A percentile compares a stretch with the other conserved stretches of the same genome.
Conservation (phyloP, 805 yeast species). For the Metschnikowia reukaufii region DNA sequence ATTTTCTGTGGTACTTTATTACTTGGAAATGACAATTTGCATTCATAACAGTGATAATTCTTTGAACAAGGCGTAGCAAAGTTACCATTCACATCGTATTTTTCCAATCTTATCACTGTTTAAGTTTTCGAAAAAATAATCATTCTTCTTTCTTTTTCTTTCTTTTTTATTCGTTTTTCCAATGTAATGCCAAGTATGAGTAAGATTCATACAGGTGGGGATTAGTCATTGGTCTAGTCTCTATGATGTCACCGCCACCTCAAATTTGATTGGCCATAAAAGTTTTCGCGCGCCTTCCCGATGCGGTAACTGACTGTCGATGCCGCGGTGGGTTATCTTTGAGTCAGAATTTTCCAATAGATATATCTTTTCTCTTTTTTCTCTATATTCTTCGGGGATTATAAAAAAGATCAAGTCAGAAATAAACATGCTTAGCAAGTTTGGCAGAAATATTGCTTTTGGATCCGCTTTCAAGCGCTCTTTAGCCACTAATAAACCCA, state of each 20-base stretch:
- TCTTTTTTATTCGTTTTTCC: not conserved
- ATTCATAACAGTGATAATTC: no score
- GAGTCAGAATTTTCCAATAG: constrained; percentile 15
- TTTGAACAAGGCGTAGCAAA: no score
- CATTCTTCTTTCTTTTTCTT: not conserved
- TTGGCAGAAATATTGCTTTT: constrained; percentile 6
- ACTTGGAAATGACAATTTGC: no score
- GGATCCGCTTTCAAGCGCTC: constrained; percentile 22
- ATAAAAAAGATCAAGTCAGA: not conserved
- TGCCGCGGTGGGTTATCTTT: constrained; percentile 28
- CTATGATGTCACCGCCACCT: constrained; percentile 5
- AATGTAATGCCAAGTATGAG: not conserved
- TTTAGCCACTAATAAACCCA: constrained; percentile 37
- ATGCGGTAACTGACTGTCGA: constrained; percentile 21
- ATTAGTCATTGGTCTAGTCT: constrained; percentile 6
- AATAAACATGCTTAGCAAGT: constrained; percentile 11
- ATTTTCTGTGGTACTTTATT: no score
- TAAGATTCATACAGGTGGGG: not conserved
- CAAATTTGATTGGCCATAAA: constrained; percentile 12
- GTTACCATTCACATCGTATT: no score
- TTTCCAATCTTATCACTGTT: no score
- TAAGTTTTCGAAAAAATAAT: no score
- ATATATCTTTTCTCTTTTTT: not conserved
- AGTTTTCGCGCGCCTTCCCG: constrained; percentile 16
- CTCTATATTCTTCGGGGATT: not conserved